Base-by-base conservation (phyloP, 2,329 filamentous ascomycete species). In the Talaromyces sp. region DNA sequence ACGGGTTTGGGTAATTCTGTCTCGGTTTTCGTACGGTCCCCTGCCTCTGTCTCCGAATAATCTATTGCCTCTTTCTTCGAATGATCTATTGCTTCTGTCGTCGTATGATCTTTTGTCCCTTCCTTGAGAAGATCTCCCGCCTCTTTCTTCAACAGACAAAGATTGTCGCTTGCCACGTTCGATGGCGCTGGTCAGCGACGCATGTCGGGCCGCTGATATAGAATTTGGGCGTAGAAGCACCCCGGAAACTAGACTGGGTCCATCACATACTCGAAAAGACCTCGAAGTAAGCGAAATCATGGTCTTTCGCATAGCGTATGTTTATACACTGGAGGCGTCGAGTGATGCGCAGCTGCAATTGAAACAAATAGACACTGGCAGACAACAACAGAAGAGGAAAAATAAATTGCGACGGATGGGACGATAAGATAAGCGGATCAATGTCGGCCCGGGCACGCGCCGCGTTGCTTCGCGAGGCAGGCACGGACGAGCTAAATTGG, bases 171-270 rank as follows among this genome's bases (percentile, higher is more conserved):
- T 79, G 14, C 88, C 88, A 52, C 82, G 80, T 65, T 86, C 83
- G 68, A 92, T 91, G 50, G 88, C 88, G 10, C 88, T 88, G 62
- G 80, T 83, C 46, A 90, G 80, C 48, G 85, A 87, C 24, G 83
- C 81, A 68, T 77, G 68, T 62, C 81, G 79, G 35, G 69, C 67
- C 24, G 57, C 53, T 10, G 46, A 62, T 63, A 68, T 58, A 59
- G 59, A 61, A 62, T 50, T 41, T 29, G 14, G 55, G 35, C 19
- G 59, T 24, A 26, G 50, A 19, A 54, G 4, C 17, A 62, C 26
- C 38, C 48, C 54, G 11, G 57, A 52, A 12, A 51, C 53, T 24
- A 57, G 56, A 19, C 27, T 61, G 7, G 56, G 17, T n/a, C 27
- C 46, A 31, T 38, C 50, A 31, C 29, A 61, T 41, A 61, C 35